Evolutionary conservation across 192 early-diverging fungal species (phyloP).

Genomic region (Mortierella claussenii): DNA sequence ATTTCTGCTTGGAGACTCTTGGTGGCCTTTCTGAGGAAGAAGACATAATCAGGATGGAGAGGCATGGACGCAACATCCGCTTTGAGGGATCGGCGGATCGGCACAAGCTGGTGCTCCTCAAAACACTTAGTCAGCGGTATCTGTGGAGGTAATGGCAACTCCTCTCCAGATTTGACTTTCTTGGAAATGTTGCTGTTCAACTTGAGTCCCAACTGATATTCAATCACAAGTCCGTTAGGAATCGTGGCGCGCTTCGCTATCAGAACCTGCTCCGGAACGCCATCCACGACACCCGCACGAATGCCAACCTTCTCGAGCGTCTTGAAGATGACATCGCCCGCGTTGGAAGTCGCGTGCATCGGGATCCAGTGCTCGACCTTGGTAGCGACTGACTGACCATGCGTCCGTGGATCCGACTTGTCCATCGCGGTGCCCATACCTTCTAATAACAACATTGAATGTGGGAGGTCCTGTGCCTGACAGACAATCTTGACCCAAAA

Average conservation of each 20-base stretch:
- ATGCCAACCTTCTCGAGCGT: slow-evolving; percentile 66
- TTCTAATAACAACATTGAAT: slow-evolving; percentile 42
- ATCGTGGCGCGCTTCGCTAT: slow-evolving; percentile 26
- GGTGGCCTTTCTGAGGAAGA: slow-evolving; percentile 45
- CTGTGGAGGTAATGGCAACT: slow-evolving; percentile 29
- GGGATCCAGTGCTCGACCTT: slow-evolving; percentile 57
- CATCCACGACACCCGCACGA: slow-evolving; percentile 56
- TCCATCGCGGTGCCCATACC: slow-evolving; percentile 41
- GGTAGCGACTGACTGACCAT: slow-evolving; percentile 35
- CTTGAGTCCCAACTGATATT: slow-evolving; percentile 33
- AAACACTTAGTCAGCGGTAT: slow-evolving; percentile 21
- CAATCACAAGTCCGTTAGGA: slow-evolving; percentile 44
- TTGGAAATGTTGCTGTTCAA: slow-evolving; percentile 12
- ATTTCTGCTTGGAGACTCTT: slow-evolving; percentile 52
- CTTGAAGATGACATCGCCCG: slow-evolving; percentile 60
- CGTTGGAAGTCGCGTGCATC: slow-evolving; percentile 53
- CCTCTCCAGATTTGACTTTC: slow-evolving; percentile 28
- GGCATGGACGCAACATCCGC: slow-evolving; percentile 53
- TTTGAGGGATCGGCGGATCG: slow-evolving; percentile 40
- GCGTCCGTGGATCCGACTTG: slow-evolving; percentile 25
- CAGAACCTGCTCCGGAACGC: slow-evolving; percentile 46
- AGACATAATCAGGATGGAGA: slow-evolving; percentile 29
- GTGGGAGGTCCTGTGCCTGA: slow-evolving; percentile 47
- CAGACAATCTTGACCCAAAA: slow-evolving; percentile 54
- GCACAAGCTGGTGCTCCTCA: slow-evolving; percentile 33